Base-by-base conservation (phyloP, 306 rosid genomes). In the Cajanus cajan region DNA sequence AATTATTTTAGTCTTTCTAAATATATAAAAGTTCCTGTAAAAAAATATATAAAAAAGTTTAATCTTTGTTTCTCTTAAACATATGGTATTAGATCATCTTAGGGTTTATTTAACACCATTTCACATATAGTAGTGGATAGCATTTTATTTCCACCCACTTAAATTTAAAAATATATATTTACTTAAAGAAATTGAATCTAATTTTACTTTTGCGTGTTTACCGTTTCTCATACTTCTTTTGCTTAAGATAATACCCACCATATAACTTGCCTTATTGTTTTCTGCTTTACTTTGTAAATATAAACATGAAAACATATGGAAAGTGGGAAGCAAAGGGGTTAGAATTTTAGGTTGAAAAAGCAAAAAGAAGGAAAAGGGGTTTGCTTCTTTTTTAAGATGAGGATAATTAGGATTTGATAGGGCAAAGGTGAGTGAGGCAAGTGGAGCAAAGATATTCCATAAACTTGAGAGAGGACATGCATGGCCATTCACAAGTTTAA, bases 391-490 rank as follows among this genome's bases (percentile, higher is more conserved):
- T 78, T n/a, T 59, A 74, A 72, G 55, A 2, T 51, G 68, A 45
- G 52, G 24, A 72, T 62, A 72, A 71, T 79, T 67, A 76, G 45
- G 74, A 84, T 65, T 86, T 80, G 87, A 79, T 68, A 37, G 21
- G 57, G 79, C n/a, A n/a, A n/a, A n/a, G n/a, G n/a, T n/a, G 55
- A 61, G 85, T 73, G 68, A 84, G 71, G 73, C 79, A 80, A 82
- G 73, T 80, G 72, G 84, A 82, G 65, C 25, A 40, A 44, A 66
- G 79, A 78, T 69, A 80, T 71, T 83, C 85, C 78, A 47, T 73
- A 39, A 78, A 15, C 10, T 37, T 16, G 73, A 57, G 63, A 59
- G 14, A 59, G 14, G 48, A 12, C 44, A 58, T 68, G 22, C 44
- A 58, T 68, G 22, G 2, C 21, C 44, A 71, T 71, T 58, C 80